A percentile compares a stretch with the other conserved stretches of the same genome.
Evolutionary conservation across 2,329 filamentous ascomycete species (phyloP).

Genomic region (Botrytis fragariae): DNA sequence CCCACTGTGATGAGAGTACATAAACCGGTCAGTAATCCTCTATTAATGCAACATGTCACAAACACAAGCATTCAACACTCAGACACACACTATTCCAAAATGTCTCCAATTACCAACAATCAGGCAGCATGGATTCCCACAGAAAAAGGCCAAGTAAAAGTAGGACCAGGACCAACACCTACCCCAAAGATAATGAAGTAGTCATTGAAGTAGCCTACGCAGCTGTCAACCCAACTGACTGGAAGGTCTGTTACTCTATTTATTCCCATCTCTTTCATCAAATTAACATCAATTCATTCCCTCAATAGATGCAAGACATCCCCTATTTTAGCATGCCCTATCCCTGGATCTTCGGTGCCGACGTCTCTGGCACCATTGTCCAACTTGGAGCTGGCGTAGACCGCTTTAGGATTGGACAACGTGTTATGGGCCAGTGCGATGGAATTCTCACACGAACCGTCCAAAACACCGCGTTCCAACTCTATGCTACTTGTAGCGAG

Average conservation of each 20-base stretch:
- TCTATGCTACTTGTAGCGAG: conserved; percentile 34
- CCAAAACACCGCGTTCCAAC: conserved; percentile 37
- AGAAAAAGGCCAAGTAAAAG: conserved; percentile 37
- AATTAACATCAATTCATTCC: neutral
- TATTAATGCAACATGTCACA: neutral
- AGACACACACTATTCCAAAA: neutral
- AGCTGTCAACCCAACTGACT: conserved; percentile 44
- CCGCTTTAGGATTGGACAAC: conserved; percentile 41
- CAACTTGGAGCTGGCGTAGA: conserved; percentile 46
- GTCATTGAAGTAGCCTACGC: conserved; percentile 40
- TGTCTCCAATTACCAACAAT: conserved; percentile 24
- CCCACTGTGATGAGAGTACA: neutral
- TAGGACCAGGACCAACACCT: conserved; percentile 41
- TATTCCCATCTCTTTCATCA: conserved; percentile 35
- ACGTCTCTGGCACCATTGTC: conserved; percentile 34
- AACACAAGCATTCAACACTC: neutral
- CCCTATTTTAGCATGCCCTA: conserved; percentile 22
- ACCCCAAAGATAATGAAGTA: conserved; percentile 36
- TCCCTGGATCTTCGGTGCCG: conserved; percentile 32
- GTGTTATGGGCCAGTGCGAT: conserved; percentile 34
- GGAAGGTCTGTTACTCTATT: conserved; percentile 33
- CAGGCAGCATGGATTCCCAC: conserved; percentile 32
- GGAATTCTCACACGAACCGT: conserved; percentile 27
- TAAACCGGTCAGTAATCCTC: too few species aligned
- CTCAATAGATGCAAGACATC: conserved; percentile 26